Evolutionary conservation across 2,329 filamentous ascomycete species (phyloP), one percentile per base, ranked within the genome.

Genomic region (Thelonectria rubi): DNA sequence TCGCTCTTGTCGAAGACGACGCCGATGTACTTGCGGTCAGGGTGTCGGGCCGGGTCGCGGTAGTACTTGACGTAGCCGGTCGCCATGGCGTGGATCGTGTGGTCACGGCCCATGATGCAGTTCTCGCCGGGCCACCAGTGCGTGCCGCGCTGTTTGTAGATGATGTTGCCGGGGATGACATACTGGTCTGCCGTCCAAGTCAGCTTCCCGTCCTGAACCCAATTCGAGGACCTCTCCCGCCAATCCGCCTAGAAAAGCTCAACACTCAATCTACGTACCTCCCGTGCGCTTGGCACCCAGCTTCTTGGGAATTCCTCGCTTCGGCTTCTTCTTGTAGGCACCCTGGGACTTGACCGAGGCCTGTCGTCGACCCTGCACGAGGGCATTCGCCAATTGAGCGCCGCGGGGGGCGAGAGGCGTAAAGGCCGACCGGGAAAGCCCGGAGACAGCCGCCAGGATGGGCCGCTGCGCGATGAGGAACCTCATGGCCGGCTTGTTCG

Each of bases 51-150:
- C 0, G 94, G 93, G 75, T 99, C 94, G 74, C 90, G 88, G 84
- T 99, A 99, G 86, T 97, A 99, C 72, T 95, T 93, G 63, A 99
- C 95, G 78, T 96, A 99, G 66, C 95, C 95, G 3, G 90, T 84
- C 58, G 91, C 87, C 62, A 88, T 89, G 55, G 95, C 89, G 78
- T 92, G 97, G 75, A 99, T 96, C 52, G 94, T 98, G 82, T 98
- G 95, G 78, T 99, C 94, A 63, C 95, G 91, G 52, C 95, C 95
- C 83, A 98, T 94, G 72, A 89, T 91, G 78, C 91, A 92, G 80
- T 99, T 98, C 77, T 98, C 95, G 72, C 95, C 95, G 1, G 95
- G 91, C 77, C 90, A 94, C 95, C 95, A 99, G 73, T 89, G 87
- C 4, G 95, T 96, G 71, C 95, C 95, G 73, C 94, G 90, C 79